Conservation (phyloP, 345 rosid genomes). For the Hypericum androsaemum region DNA sequence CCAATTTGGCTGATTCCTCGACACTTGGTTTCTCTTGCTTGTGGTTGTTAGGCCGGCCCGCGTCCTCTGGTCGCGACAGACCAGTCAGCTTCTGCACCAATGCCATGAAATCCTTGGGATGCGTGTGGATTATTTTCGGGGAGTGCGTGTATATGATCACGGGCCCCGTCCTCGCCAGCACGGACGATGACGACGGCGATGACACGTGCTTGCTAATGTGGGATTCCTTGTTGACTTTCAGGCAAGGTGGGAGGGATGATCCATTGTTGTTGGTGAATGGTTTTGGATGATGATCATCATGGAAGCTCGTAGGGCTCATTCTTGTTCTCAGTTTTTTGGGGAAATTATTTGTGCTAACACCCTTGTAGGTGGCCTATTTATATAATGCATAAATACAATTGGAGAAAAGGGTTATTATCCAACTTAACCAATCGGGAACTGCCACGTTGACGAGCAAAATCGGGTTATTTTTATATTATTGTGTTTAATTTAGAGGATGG, state of each 20-base stretch:
- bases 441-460: too few relatives aligned
- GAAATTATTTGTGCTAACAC: too few relatives aligned
- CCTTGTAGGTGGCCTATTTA: too few relatives aligned
- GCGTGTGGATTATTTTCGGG: slow-evolving; percentile 78
- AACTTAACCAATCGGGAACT: too few relatives aligned
- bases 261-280: slow-evolving; percentile 3
- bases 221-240: slow-evolving; percentile 43
- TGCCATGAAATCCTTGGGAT: slow-evolving; percentile 82
- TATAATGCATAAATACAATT: too few relatives aligned
- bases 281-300: slow-evolving; percentile 13
- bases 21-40: too few relatives aligned
- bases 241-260: slow-evolving; percentile 19
- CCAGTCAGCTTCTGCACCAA: slow-evolving; percentile 91
- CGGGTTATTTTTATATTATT: too few relatives aligned
- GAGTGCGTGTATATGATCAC: slow-evolving; percentile 93
- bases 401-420: too few relatives aligned
- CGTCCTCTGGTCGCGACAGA: slow-evolving; percentile 40
- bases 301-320: slow-evolving; percentile 9
- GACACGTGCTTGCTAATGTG: slow-evolving; percentile 41
- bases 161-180: background rate
- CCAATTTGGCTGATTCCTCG: slow-evolving; percentile 10
- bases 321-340: too few relatives aligned
- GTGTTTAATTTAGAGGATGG: too few relatives aligned
- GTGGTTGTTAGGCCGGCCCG: background rate
- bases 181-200: slow-evolving; percentile 15